phyloP scores from a whole-genome alignment of 2,329 filamentous ascomycete genomes.

The Pseudophaeomoniella oleicola region DNA sequence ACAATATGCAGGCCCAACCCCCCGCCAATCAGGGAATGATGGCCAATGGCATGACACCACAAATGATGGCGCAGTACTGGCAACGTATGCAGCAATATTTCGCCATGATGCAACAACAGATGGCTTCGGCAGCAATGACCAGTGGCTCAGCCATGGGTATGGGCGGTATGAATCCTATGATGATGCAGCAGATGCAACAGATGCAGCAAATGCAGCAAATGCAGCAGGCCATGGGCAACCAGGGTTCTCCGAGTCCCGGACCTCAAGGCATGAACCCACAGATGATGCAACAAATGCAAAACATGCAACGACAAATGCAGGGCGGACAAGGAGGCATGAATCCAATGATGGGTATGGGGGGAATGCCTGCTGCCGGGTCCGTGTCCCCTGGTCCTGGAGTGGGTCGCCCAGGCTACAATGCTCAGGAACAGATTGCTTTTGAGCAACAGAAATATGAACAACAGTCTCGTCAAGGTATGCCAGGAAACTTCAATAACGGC shows the following conservation, averaged over 20 bases:
- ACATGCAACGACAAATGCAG: constrained; percentile 25
- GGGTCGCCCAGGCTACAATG: constrained; percentile 42
- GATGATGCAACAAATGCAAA: constrained; percentile 43
- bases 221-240: constrained; percentile 22
- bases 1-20: constrained; percentile 30
- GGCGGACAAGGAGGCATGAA: constrained; percentile 17
- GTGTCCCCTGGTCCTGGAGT: constrained; percentile 30
- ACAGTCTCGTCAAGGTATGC: constrained; percentile 39
- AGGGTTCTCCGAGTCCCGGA: constrained; percentile 14
- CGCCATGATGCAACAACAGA: constrained; percentile 83
- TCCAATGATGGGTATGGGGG: constrained; percentile 7
- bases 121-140: constrained; percentile 51
- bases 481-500: constrained; percentile 18
- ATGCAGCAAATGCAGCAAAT: constrained; percentile 49
- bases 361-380: constrained; percentile 27
- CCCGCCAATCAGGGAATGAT: constrained; percentile 18
- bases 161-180: constrained; percentile 29
- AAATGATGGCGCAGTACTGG: constrained; percentile 97
- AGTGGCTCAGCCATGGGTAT: constrained; percentile 45
- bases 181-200: constrained; percentile 50
- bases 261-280: constrained; percentile 17
- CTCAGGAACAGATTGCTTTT: constrained; percentile 59
- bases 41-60: constrained; percentile 59
- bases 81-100: constrained; percentile 98
- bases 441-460: constrained; percentile 69